Evolutionary conservation across 768 basidiomycete genomes (phyloP), one percentile per base, ranked within the genome.

Genomic region (Hericium erinaceus): DNA sequence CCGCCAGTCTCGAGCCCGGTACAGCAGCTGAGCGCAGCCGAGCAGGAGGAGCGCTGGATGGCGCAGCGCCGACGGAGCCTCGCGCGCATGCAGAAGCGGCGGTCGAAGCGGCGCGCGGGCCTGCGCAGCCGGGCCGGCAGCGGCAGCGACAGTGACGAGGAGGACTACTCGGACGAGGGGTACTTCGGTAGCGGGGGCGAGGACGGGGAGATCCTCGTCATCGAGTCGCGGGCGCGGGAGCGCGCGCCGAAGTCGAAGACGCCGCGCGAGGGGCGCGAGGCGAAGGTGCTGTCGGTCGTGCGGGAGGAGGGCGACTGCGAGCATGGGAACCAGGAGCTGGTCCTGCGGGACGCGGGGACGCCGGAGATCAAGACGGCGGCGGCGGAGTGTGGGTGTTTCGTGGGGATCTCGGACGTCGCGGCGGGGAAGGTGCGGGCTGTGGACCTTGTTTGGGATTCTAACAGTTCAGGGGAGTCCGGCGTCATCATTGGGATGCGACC

Each of bases 271-370:
- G 57, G 37, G 38, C 60, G 62, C 6, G 57, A 63, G 1, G 40
- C 50, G 28, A 63, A 58, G 57, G 55, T 52, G n/a, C 40, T 63
- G 22, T 63, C 62, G 5, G 60, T 63, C 39, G 62, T 63, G 48
- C 54, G 59, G 15, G 62, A 63, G 39, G 62, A 63, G 38, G 56
- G 48, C 16, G 33, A 18, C n/a, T 13, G 52, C 33, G 52, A 18
- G 15, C 37, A 12, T 16, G 33, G 13, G 12, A 38, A 20, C 15
- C 18, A 11, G 15, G 26, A 22, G 13, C 20, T 13, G 4, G 9
- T 18, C 6, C 39, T n/a, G 11, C n/a, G 16, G 54, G 41, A 39
- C 24, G 39, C 15, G 15, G 37, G 52, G 52, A 20, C 16, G 24
- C 50, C 13, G 7, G 20, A 55, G 24, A 50, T 50, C 15, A 20